phyloP scores from a whole-genome alignment of 768 basidiomycete species.

The Boletus sp. region DNA sequence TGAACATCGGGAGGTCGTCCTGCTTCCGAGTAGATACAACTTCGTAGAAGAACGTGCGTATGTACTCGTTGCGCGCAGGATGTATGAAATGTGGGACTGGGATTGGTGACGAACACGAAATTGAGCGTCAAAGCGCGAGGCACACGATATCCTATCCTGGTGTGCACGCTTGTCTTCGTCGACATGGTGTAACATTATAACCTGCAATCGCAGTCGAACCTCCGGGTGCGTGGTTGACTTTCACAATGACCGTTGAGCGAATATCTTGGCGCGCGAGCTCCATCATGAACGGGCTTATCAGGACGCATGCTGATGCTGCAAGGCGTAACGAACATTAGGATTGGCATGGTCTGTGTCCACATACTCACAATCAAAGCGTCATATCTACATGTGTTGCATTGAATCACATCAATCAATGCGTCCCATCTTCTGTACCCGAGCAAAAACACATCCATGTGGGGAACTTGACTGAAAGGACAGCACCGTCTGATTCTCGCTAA shows the following conservation, averaged over 20 bases:
- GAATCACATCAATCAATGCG: background rate
- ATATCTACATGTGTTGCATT: background rate
- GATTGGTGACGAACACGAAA: too few species aligned
- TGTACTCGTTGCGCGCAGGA: constrained; percentile 49
- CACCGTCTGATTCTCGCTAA: background rate
- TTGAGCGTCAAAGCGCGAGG: too few species aligned
- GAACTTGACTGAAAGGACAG: background rate
- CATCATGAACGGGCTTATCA: too few species aligned
- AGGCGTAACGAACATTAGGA: background rate
- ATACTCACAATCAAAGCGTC: too few species aligned
- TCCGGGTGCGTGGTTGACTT: too few species aligned
- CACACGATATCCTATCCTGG: too few species aligned
- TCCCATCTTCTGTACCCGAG: background rate
- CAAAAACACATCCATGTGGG: background rate
- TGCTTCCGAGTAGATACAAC: constrained; percentile 32
- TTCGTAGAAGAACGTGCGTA: constrained; percentile 45
- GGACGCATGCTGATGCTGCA: too few species aligned
- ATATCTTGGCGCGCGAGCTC: too few species aligned
- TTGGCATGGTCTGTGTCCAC: background rate
- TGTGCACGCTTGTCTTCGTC: too few species aligned
- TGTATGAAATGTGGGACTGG: constrained; percentile 62
- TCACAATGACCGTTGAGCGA: too few species aligned
- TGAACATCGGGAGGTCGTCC: constrained; percentile 51
- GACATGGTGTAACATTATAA: too few species aligned
- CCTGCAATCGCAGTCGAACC: too few species aligned